Conservation (phyloP, 2,329 filamentous ascomycete species). For the Thermochaetoides dissita region DNA sequence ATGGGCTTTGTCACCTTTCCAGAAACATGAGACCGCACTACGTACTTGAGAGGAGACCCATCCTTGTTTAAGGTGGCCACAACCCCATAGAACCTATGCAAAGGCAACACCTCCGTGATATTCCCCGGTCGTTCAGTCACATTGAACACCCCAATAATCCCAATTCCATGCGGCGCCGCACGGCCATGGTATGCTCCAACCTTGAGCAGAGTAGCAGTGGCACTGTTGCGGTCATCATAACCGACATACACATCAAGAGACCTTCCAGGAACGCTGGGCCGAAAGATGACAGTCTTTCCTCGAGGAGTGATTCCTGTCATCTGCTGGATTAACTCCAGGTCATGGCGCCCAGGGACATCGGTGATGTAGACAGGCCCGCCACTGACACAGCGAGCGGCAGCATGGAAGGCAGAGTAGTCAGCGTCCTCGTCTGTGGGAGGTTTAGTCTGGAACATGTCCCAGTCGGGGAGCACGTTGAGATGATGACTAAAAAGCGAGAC, state of each 20-base stretch:
- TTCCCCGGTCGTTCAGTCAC: slow-evolving; percentile 38
- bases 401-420: slow-evolving; percentile 68
- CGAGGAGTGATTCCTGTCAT: slow-evolving; percentile 64
- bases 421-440: slow-evolving; percentile 23
- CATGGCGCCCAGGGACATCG: slow-evolving; percentile 70
- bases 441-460: slow-evolving; percentile 54
- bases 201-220: slow-evolving; percentile 47
- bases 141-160: slow-evolving; percentile 78
- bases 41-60: slow-evolving; percentile 31
- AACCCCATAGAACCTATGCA: slow-evolving; percentile 62
- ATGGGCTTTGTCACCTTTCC: slow-evolving; percentile 46
- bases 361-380: slow-evolving; percentile 93
- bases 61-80: slow-evolving; percentile 16
- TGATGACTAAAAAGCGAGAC: slow-evolving; percentile 72
- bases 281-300: slow-evolving; percentile 65
- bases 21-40: slow-evolving; percentile 58
- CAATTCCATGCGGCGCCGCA: slow-evolving; percentile 47
- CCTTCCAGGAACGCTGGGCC: slow-evolving; percentile 44
- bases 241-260: slow-evolving; percentile 54
- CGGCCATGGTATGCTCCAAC: slow-evolving; percentile 63
- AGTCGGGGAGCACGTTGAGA: slow-evolving; percentile 75
- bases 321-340: slow-evolving; percentile 59
- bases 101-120: slow-evolving; percentile 53
- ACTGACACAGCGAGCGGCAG: slow-evolving; percentile 74
- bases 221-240: slow-evolving; percentile 49